These are phyloP conservation scores for Trichoderma atrobrunneum DNA, from an alignment of 2,329 filamentous ascomycete species.

Conservation along the genomic window DNA sequence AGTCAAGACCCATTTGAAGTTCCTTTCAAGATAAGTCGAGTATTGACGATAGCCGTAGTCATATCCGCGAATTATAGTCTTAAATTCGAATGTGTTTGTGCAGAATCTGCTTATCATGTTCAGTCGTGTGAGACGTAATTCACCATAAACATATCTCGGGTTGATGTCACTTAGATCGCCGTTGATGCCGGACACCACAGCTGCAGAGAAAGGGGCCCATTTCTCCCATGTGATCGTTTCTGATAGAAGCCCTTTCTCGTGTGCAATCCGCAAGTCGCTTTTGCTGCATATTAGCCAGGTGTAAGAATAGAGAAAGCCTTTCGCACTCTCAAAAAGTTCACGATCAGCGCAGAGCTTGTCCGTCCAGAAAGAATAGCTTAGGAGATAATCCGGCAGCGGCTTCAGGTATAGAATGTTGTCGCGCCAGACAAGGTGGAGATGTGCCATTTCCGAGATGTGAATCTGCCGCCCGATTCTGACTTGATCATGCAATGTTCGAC, in stretches of 20 bases:
- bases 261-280: conserved; percentile 5
- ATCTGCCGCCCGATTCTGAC: neutral
- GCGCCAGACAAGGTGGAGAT: conserved; percentile 11
- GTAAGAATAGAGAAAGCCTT: conserved; percentile 7
- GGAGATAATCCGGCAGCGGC: conserved; percentile 1
- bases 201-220: conserved; percentile 6
- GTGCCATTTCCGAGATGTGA: neutral
- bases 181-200: neutral
- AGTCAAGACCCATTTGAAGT: conserved; percentile 40
- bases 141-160: neutral
- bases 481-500: conserved; percentile 2
- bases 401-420: conserved; percentile 6
- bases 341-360: neutral
- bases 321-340: neutral
- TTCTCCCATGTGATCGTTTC: neutral
- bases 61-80: neutral
- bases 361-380: neutral
- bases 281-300: conserved; percentile 7
- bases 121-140: neutral
- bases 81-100: neutral
- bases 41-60: conserved; percentile 8
- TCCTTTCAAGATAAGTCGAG: conserved; percentile 27
- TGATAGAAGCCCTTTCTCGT: neutral
- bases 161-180: neutral
- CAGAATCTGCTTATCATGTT: neutral